Conservation (phyloP, 805 yeast genomes). For the Saturnispora serradocipensis region DNA sequence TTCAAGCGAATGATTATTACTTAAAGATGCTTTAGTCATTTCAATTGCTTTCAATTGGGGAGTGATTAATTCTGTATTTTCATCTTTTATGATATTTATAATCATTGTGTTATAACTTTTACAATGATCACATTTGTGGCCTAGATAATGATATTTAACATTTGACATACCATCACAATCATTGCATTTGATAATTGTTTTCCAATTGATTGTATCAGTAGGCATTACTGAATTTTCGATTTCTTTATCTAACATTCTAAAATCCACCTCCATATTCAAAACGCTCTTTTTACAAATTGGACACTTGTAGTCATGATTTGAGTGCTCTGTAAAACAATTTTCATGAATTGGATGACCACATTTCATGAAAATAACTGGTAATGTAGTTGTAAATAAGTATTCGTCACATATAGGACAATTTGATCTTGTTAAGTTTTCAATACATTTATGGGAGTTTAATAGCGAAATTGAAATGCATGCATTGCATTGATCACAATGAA, state of each 20-base stretch:
- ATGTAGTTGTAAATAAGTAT: conserved; percentile 74
- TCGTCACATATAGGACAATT: conserved; percentile 92
- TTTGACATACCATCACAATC: conserved; percentile 82
- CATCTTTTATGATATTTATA: conserved; percentile 59
- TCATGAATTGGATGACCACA: conserved; percentile 96
- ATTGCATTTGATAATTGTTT: conserved; percentile 66
- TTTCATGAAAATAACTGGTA: conserved; percentile 80
- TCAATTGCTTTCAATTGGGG: neutral
- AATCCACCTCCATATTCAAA: conserved; percentile 80
- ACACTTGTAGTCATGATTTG: conserved; percentile 80
- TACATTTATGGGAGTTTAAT: conserved; percentile 70
- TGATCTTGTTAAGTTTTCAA: conserved; percentile 80
- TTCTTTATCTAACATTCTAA: conserved; percentile 78
- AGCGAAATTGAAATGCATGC: conserved; percentile 80
- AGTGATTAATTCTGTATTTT: conserved; percentile 18
- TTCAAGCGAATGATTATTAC: conserved; percentile 18
- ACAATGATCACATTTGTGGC: conserved; percentile 82
- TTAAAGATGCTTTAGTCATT: neutral
- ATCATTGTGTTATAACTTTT: conserved; percentile 81
- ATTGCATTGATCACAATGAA: conserved; percentile 85
- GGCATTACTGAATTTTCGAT: conserved; percentile 71
- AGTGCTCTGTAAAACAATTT: conserved; percentile 68
- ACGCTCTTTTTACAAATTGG: conserved; percentile 84
- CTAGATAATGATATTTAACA: conserved; percentile 72
- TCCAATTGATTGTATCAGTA: conserved; percentile 67